These are phyloP conservation scores for Lentinula edodes DNA, from an alignment of 768 basidiomycete species.

Conservation along the genomic window DNA sequence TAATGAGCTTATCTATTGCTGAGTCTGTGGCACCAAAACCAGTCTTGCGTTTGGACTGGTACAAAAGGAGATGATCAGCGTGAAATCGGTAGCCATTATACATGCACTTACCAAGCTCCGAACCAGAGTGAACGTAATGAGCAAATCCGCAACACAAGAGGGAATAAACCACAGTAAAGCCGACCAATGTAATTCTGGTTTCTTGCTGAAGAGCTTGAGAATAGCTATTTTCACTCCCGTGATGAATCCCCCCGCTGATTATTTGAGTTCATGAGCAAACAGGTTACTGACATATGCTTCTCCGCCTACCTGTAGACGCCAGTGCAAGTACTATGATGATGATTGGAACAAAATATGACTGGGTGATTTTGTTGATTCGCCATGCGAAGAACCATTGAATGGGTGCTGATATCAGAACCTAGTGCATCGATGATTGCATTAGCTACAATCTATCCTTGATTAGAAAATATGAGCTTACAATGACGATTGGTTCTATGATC, in stretches of 20 bases:
- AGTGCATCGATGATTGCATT: background rate
- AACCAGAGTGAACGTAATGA: conserved; percentile 4
- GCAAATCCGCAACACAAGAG: conserved; percentile 3
- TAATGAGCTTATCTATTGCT: conserved; percentile 5
- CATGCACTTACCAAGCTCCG: conserved; percentile 2
- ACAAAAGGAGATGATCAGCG: background rate
- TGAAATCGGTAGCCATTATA: background rate
- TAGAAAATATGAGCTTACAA: conserved; percentile 15
- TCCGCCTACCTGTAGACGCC: conserved; percentile 1
- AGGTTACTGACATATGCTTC: background rate
- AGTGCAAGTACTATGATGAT: conserved; percentile 7
- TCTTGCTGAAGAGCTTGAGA: conserved; percentile 6
- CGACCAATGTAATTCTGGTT: conserved; percentile 6
- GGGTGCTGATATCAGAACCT: conserved; percentile 13
- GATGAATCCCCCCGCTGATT: background rate
- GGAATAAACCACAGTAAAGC: conserved; percentile 6
- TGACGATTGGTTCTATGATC: conserved; percentile 25
- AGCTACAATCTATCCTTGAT: background rate
- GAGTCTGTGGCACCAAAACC: conserved; percentile 4
- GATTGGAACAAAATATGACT: conserved; percentile 3
- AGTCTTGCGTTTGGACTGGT: conserved; percentile 5
- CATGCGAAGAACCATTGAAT: conserved; percentile 14
- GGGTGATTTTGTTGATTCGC: conserved; percentile 10
- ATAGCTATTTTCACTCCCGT: conserved; percentile 3
- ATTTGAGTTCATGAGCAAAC: background rate